Evolutionary conservation across 805 yeast genomes (phyloP).

Genomic region (Starmerella ratchasimensis): DNA sequence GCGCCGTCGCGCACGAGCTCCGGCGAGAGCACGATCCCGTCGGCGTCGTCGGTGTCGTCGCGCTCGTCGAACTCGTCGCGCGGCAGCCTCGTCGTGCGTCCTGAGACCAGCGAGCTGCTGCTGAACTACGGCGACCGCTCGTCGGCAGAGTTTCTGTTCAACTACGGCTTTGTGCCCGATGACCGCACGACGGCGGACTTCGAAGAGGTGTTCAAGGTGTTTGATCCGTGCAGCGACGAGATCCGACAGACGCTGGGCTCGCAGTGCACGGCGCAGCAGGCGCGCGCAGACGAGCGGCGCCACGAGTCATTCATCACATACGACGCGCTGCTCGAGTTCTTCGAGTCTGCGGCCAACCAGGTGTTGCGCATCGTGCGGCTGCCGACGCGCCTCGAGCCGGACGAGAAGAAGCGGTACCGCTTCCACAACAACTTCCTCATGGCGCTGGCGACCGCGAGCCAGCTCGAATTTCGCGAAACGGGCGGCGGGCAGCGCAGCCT

Average conservation of each 20-base stretch:
- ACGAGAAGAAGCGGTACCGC: slow-evolving; percentile 5
- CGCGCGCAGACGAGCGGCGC: slow-evolving; percentile 6
- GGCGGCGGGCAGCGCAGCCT: slow-evolving; percentile 14
- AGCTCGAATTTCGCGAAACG: slow-evolving; percentile 15
- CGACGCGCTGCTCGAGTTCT: slow-evolving; percentile 19
- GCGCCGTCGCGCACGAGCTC: too few species aligned
- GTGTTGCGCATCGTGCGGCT: slow-evolving; percentile 8
- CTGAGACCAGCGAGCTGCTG: slow-evolving; percentile 20
- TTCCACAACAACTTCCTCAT: slow-evolving; percentile 18
- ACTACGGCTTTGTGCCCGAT: slow-evolving; percentile 29
- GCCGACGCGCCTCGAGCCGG: slow-evolving; percentile 6
- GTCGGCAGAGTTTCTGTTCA: slow-evolving; percentile 28
- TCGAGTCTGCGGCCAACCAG: slow-evolving; percentile 12
- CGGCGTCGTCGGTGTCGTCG: too few species aligned
- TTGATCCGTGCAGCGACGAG: slow-evolving; percentile 16
- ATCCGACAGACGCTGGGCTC: slow-evolving; percentile 17
- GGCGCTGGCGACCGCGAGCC: slow-evolving; percentile 19
- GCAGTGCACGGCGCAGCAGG: slow-evolving; percentile 8
- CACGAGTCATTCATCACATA: slow-evolving; percentile 16
- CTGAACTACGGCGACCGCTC: slow-evolving; percentile 29
- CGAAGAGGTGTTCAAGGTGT: slow-evolving; percentile 14
- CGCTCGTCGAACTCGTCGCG: too few species aligned
- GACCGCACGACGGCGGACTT: slow-evolving; percentile 12
- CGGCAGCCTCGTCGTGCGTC: too few species aligned
- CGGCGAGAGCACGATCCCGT: too few species aligned